Percentiles rank a stretch among this genome's conserved stretches.
These are phyloP conservation scores for Bryoerythrophyllum caledonicum DNA, from an alignment of 225 moss, liverwort and hornwort species.

Conservation along the genomic window DNA sequence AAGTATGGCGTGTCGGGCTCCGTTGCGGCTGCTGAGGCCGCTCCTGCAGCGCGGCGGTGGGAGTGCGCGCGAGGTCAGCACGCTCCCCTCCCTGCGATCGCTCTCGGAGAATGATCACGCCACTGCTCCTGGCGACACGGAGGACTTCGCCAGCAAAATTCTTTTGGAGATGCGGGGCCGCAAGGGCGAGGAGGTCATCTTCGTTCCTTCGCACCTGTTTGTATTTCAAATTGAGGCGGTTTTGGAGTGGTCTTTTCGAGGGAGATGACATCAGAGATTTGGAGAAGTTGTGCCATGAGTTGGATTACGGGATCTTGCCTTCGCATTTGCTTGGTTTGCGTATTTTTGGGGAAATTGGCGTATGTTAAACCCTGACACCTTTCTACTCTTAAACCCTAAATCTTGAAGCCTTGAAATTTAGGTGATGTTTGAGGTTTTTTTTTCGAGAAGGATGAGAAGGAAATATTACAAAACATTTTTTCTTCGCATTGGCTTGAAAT, in stretches of 20 bases:
- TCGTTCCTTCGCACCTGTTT: neutral
- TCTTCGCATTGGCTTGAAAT: too few species aligned
- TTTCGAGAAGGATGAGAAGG: too few species aligned
- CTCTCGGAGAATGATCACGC: slow-evolving; percentile 1
- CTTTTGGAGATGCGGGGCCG: slow-evolving; percentile 63
- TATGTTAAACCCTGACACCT: too few species aligned
- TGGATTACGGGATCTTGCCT: too few species aligned
- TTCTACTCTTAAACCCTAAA: too few species aligned
- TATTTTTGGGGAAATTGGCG: too few species aligned
- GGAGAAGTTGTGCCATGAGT: neutral
- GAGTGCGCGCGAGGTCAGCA: slow-evolving; percentile 25
- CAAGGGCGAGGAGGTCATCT: slow-evolving; percentile 53
- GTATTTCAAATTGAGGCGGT: neutral
- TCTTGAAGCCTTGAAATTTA: too few species aligned
- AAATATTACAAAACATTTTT: too few species aligned
- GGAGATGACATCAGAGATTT: neutral
- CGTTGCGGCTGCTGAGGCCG: slow-evolving; percentile 31
- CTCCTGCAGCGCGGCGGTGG: slow-evolving; percentile 20
- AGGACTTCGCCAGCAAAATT: slow-evolving; percentile 64
- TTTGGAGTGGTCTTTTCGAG: neutral
- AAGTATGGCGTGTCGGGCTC: slow-evolving; percentile 31
- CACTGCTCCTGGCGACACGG: slow-evolving; percentile 20
- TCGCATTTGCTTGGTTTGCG: too few species aligned
- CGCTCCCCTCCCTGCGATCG: slow-evolving; percentile 9
- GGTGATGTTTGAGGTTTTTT: too few species aligned